Evolutionary conservation across 1,139 yeast genomes (phyloP).

Genomic region (Debaryomyces sp.): DNA sequence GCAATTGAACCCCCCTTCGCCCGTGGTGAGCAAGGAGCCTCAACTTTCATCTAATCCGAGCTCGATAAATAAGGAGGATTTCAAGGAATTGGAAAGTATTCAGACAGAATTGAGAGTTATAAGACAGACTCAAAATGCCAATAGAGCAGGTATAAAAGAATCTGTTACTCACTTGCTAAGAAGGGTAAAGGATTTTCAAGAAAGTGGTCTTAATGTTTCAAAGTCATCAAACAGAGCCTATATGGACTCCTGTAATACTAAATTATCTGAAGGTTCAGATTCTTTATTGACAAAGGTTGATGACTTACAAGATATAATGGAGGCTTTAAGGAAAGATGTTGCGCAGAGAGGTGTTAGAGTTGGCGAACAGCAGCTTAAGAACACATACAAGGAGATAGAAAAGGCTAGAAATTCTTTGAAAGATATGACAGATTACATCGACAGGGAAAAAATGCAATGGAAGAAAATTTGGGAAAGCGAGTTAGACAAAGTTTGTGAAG

Average conservation of each 20-base stretch:
- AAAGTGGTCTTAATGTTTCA: constrained; percentile 41
- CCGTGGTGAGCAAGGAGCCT: background rate
- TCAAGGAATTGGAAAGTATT: constrained; percentile 23
- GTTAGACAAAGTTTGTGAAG: constrained; percentile 86
- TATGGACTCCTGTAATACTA: constrained; percentile 76
- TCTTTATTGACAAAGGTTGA: constrained; percentile 76
- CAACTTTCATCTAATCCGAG: constrained; percentile 1
- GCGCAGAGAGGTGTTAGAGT: constrained; percentile 91
- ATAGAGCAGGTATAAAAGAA: constrained; percentile 44
- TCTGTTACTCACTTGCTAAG: constrained; percentile 48
- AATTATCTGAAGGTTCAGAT: constrained; percentile 79
- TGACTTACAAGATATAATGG: constrained; percentile 89
- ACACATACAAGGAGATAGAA: constrained; percentile 65
- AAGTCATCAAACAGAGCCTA: constrained; percentile 61
- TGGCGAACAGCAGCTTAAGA: constrained; percentile 68
- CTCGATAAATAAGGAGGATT: constrained; percentile 4
- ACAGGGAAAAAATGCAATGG: constrained; percentile 80
- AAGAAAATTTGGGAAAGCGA: constrained; percentile 92
- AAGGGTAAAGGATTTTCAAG: constrained; percentile 54
- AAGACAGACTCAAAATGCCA: constrained; percentile 57
- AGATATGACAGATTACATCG: constrained; percentile 62
- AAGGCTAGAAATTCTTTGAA: constrained; percentile 57
- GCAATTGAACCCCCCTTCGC: constrained; percentile 20
- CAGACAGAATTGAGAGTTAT: constrained; percentile 63
- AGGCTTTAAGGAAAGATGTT: constrained; percentile 86